Conservation (phyloP, 345 rosid species). For the Citrus reticulata region DNA sequence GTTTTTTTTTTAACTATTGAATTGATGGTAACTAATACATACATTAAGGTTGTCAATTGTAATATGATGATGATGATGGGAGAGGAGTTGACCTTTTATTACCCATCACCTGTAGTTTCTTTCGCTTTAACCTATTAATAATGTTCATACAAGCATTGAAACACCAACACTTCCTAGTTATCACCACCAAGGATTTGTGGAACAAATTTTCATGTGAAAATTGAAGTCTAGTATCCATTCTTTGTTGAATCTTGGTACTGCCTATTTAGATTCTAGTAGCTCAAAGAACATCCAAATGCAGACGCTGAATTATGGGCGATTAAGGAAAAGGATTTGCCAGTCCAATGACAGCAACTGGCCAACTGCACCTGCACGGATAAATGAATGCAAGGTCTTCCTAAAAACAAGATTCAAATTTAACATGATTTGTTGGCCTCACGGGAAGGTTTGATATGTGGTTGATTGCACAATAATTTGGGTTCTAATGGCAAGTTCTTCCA, state of each 20-base stretch:
- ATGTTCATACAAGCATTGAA: neutral
- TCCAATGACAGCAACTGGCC: neutral
- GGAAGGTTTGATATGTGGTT: neutral
- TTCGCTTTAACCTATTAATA: neutral
- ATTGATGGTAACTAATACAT: constrained; percentile 10
- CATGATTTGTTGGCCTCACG: neutral
- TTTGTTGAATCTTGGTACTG: neutral
- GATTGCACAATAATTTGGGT: neutral
- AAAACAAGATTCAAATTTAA: neutral
- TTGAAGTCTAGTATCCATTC: neutral
- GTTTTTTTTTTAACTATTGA: constrained; percentile 1
- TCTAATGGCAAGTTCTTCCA: neutral
- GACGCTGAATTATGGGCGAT: neutral
- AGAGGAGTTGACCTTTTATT: constrained; percentile 17
- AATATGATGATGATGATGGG: neutral
- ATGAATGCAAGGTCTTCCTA: neutral
- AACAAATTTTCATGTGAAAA: neutral
- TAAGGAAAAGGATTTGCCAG: neutral
- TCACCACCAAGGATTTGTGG: neutral
- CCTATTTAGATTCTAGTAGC: neutral
- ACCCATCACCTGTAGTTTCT: neutral
- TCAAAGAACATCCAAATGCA: neutral
- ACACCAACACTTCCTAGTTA: neutral
- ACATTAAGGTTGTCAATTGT: neutral
- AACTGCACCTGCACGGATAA: neutral